Conservation (phyloP, 352 stramenopile species). For the Globisporangium iwayamae region DNA sequence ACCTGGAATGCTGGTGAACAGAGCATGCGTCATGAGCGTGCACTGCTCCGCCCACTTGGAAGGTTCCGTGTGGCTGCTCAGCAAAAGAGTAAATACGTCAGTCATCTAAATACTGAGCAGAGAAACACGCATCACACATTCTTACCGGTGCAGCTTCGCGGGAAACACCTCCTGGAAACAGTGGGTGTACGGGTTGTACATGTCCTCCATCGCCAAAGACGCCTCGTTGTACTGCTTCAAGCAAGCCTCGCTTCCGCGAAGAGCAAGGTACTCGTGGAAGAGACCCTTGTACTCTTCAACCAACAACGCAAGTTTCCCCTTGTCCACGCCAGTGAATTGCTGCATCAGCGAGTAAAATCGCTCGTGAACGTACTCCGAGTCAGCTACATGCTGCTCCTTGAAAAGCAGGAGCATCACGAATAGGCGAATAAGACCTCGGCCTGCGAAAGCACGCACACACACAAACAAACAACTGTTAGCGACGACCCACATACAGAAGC, state of each 20-base stretch:
- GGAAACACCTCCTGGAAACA: conserved; percentile 21
- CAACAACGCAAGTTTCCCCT: conserved; percentile 25
- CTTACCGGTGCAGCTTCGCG: conserved; percentile 20
- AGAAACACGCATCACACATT: background rate
- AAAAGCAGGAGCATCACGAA: conserved; percentile 59
- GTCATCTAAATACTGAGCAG: background rate
- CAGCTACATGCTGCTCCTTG: conserved; percentile 34
- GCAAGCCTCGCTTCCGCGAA: conserved; percentile 18
- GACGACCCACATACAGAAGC: background rate
- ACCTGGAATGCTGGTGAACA: conserved; percentile 82
- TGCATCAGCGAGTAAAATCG: conserved; percentile 48
- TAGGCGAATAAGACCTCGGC: conserved; percentile 54
- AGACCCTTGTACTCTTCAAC: conserved; percentile 52
- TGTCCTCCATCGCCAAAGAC: conserved; percentile 23
- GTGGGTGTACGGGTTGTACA: conserved; percentile 22
- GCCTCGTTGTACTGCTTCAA: conserved; percentile 18
- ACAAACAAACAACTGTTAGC: conserved; percentile 8
- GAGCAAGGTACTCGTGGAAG: conserved; percentile 50
- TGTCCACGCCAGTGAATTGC: conserved; percentile 28
- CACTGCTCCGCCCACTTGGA: conserved; percentile 69
- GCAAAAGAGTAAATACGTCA: background rate
- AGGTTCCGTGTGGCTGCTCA: conserved; percentile 46
- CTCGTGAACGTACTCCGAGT: conserved; percentile 33
- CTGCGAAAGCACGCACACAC: conserved; percentile 17
- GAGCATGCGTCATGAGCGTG: conserved; percentile 72